These are phyloP conservation scores for Yamadazyma dushanensis DNA, from an alignment of 1,139 yeast species.

Conservation along the genomic window DNA sequence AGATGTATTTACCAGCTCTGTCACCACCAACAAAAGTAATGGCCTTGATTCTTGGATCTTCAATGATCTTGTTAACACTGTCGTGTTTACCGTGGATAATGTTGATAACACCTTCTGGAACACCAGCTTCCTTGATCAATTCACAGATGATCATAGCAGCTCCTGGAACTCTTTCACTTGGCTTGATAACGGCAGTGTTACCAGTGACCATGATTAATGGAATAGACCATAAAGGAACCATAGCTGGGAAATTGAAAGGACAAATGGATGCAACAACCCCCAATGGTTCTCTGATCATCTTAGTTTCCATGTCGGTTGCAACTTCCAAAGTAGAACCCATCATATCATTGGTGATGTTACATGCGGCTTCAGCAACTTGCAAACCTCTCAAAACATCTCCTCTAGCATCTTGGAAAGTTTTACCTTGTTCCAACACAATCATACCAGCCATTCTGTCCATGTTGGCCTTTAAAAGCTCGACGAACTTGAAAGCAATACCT, in stretches of 20 bases:
- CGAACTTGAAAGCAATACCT: slow-evolving; percentile 74
- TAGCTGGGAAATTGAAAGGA: slow-evolving; percentile 83
- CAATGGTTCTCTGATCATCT: slow-evolving; percentile 64
- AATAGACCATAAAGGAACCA: slow-evolving; percentile 84
- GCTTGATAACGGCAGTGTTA: slow-evolving; percentile 73
- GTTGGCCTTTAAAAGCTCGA: slow-evolving; percentile 62
- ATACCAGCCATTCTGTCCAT: slow-evolving; percentile 71
- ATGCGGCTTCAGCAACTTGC: slow-evolving; percentile 77
- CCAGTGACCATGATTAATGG: slow-evolving; percentile 78
- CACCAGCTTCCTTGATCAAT: slow-evolving; percentile 73
- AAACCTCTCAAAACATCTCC: slow-evolving; percentile 81
- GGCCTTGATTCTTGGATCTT: slow-evolving; percentile 77
- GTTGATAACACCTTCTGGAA: slow-evolving; percentile 74
- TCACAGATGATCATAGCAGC: slow-evolving; percentile 78
- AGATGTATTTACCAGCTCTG: slow-evolving; percentile 73
- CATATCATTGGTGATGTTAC: slow-evolving; percentile 61
- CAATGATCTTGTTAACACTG: slow-evolving; percentile 71
- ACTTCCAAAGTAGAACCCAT: slow-evolving; percentile 71
- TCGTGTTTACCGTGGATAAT: slow-evolving; percentile 76
- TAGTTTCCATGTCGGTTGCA: slow-evolving; percentile 75
- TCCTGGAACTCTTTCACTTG: slow-evolving; percentile 79
- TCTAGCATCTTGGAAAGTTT: slow-evolving; percentile 73
- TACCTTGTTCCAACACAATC: slow-evolving; percentile 80
- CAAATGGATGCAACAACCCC: slow-evolving; percentile 72
- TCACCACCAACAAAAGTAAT: slow-evolving; percentile 79